Base-by-base conservation (phyloP, 192 early-diverging fungal species). In the Umbelopsis sp. region DNA sequence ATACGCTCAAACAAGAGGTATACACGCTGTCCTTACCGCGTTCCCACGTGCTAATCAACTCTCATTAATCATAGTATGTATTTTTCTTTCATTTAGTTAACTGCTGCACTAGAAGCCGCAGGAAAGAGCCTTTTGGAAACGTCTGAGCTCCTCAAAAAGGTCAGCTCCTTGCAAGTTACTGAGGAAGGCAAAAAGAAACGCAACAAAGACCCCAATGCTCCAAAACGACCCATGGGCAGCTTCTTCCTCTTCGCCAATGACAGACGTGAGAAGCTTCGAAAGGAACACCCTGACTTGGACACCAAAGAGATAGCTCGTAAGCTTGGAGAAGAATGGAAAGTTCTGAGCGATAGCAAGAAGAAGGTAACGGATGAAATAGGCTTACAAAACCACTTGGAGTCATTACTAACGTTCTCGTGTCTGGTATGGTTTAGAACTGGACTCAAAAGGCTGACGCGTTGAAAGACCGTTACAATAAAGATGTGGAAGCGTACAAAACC, bases 171-270 rank as follows among this genome's bases (percentile, higher is more conserved):
- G 75, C 71, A 75, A 67, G 52, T 35, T 20, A 20, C 13, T 70
- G 52, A 55, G 25, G 52, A 55, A 7, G 52, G 22, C 20, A 55
- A 55, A 22, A 55, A 27, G 52, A 55, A 55, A 13, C 22, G 52
- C 23, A 55, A 30, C 20, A 79, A 73, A 66, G 78, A 79, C 46
- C 78, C 78, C 22, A 79, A 79, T 45, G 78, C 78, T 3, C 78
- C 78, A n/a, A 75, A 75, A 65, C 71, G 78, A 35, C 78, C 78
- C 47, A 20, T 71, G n/a, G 50, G 46, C 58, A 66, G 67, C 10
- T 79, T 66, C 65, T 75, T 79, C 71, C 68, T 61, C 12, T 79
- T 52, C 41, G 67, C 74, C 0, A 46, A 75, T 46, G 78, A 79
- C 3, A 66, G 65, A 23, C 78, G 78, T 46, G 35, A 20, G 33